phyloP scores from a whole-genome alignment of 1,139 yeast genomes.

The Taphrina pruni region DNA sequence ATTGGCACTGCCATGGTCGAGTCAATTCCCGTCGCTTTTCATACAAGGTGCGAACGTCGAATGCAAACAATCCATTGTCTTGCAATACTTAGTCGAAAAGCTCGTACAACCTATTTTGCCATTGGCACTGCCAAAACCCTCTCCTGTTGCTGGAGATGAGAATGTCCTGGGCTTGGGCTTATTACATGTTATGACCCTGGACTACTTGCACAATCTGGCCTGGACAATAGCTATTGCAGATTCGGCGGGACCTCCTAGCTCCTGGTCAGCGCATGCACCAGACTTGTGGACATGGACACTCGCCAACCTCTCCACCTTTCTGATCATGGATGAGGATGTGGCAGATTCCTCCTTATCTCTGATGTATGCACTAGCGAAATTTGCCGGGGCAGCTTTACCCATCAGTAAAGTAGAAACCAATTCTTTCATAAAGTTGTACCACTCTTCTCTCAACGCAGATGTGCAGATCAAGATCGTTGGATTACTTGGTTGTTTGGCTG shows the following conservation, averaged over 20 bases:
- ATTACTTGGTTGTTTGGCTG: slow-evolving; percentile 64
- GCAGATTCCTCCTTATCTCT: slow-evolving; percentile 55
- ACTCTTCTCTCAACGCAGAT: slow-evolving; percentile 46
- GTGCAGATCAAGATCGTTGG: slow-evolving; percentile 53
- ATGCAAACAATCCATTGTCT: not conserved
- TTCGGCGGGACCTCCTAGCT: slow-evolving; percentile 6
- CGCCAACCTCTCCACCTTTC: not conserved
- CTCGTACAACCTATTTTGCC: not conserved
- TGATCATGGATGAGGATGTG: slow-evolving; percentile 21
- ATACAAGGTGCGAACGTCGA: not conserved
- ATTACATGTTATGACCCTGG: slow-evolving; percentile 58
- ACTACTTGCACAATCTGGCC: slow-evolving; percentile 68
- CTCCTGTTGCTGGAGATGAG: not conserved
- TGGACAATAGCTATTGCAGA: slow-evolving; percentile 49
- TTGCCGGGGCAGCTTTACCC: slow-evolving; percentile 54
- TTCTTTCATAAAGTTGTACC: slow-evolving; percentile 40
- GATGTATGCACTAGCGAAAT: slow-evolving; percentile 65
- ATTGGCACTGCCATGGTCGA: not conserved
- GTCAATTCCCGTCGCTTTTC: not conserved
- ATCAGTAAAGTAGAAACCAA: slow-evolving; percentile 46
- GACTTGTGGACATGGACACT: slow-evolving; percentile 44
- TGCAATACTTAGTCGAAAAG: not conserved
- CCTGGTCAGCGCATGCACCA: slow-evolving; percentile 46
- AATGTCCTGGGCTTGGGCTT: not conserved
- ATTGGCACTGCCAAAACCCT: not conserved